A percentile compares a stretch with the other conserved stretches of the same genome.
phyloP scores from a whole-genome alignment of 1,284 basidiomycete species.

The Athelia psychrophila region DNA sequence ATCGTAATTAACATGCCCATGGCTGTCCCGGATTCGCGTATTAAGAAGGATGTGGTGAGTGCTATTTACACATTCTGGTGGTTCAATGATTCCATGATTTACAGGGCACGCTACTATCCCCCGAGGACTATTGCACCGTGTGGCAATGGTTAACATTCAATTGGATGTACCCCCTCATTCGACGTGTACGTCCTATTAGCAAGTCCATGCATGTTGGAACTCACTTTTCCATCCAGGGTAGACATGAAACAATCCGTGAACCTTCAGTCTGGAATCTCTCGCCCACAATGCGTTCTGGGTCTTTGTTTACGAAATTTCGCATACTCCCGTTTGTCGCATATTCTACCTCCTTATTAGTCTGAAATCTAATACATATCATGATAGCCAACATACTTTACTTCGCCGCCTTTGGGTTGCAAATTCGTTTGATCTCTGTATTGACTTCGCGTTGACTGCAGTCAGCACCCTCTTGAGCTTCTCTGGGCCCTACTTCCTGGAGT shows the following conservation, averaged over 20 bases:
- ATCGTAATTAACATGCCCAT: constrained; percentile 57
- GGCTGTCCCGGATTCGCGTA: constrained; percentile 44
- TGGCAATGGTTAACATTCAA: constrained; percentile 64
- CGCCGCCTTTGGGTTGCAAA: constrained; percentile 66
- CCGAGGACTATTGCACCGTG: constrained; percentile 64
- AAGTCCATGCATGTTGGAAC: background rate
- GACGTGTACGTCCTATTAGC: constrained; percentile 16
- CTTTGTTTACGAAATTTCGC: constrained; percentile 43
- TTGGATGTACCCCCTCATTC: constrained; percentile 62
- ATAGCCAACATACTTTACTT: constrained; percentile 44
- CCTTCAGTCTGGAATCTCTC: constrained; percentile 52
- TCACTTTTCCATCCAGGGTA: constrained; percentile 30
- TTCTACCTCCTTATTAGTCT: background rate
- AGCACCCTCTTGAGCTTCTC: constrained; percentile 71
- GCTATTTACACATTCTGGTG: background rate
- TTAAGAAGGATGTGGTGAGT: constrained; percentile 53
- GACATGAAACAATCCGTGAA: constrained; percentile 41
- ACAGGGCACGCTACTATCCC: background rate
- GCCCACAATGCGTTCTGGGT: constrained; percentile 44
- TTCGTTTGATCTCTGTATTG: constrained; percentile 68
- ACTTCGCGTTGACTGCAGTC: constrained; percentile 61
- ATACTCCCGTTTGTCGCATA: background rate
- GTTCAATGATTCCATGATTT: background rate
- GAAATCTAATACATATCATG: background rate
- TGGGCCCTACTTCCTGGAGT: constrained; percentile 68